Evolutionary conservation across 2,329 filamentous ascomycete species (phyloP).

Genomic region (Aspergillus pseudoterreus): DNA sequence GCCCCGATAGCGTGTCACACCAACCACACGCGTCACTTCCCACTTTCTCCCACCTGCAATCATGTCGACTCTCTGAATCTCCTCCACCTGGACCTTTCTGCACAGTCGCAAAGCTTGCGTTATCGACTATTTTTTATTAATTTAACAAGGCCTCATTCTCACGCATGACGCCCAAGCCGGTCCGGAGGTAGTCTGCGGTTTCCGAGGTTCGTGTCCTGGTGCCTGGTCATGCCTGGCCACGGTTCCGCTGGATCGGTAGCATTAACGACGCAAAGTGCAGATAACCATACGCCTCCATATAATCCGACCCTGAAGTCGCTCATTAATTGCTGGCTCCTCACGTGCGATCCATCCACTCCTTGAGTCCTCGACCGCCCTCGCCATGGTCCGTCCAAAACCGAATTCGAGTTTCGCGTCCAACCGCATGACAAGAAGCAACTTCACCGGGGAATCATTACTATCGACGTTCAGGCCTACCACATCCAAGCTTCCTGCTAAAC

Average conservation of each 20-base stretch:
- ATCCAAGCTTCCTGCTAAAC: conserved; percentile 5
- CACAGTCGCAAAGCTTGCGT: not conserved
- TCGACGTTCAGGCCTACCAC: conserved; percentile 19
- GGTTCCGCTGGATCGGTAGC: too few species aligned
- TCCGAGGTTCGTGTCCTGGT: too few species aligned
- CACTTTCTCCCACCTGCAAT: not conserved
- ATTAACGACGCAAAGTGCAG: too few species aligned
- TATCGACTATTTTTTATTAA: not conserved
- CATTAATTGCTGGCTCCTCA: too few species aligned
- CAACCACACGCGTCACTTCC: conserved; percentile 7
- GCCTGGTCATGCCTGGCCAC: too few species aligned
- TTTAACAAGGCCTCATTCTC: too few species aligned
- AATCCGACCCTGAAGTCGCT: too few species aligned
- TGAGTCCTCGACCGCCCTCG: not conserved
- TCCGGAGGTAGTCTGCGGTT: too few species aligned
- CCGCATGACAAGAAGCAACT: conserved; percentile 18
- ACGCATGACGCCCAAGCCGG: too few species aligned
- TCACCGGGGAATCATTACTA: conserved; percentile 16
- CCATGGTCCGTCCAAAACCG: conserved; percentile 13
- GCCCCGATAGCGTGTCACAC: conserved; percentile 10
- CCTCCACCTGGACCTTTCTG: not conserved
- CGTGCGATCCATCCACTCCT: not conserved
- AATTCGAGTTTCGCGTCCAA: conserved; percentile 26
- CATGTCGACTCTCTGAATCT: not conserved
- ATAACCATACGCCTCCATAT: too few species aligned